A percentile compares a stretch with the other conserved stretches of the same genome.
phyloP scores from a whole-genome alignment of 331 rosid species.

The Quercus tomentella region DNA sequence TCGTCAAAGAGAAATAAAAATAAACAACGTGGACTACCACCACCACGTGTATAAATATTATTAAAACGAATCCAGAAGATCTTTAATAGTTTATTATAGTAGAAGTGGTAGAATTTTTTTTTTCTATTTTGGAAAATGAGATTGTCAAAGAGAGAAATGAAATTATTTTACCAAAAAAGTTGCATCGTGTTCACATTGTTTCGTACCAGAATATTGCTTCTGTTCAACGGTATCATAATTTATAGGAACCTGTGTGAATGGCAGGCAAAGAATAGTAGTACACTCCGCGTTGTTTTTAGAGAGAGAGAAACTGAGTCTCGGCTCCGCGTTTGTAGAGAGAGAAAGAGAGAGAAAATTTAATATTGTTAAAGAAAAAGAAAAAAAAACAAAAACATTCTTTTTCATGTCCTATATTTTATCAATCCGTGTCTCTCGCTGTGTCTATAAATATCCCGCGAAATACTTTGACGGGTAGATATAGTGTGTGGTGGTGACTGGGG shows the following conservation, averaged over 20 bases:
- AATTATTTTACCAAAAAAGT: not conserved
- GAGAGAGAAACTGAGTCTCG: not conserved
- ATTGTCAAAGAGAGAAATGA: not conserved
- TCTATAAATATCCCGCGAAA: too few species aligned
- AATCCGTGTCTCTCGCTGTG: too few species aligned
- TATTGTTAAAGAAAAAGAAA: too few species aligned
- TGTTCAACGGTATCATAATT: conserved; percentile 13
- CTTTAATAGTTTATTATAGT: not conserved
- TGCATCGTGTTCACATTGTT: too few species aligned
- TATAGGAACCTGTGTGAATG: conserved; percentile 1
- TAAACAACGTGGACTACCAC: conserved; percentile 2
- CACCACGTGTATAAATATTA: conserved; percentile 32
- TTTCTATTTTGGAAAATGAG: not conserved
- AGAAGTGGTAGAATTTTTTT: too few species aligned
- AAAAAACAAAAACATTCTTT: too few species aligned
- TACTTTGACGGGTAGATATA: too few species aligned
- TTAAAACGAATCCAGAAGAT: not conserved
- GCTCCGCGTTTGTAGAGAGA: not conserved
- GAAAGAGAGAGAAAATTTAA: too few species aligned
- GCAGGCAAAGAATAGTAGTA: not conserved
- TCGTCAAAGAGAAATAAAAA: conserved; percentile 6
- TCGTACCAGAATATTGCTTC: conserved; percentile 33
- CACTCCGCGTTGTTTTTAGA: conserved; percentile 3
- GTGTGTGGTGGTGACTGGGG: conserved; percentile 9
- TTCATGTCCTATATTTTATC: too few species aligned